Base-by-base conservation (phyloP, 2,329 filamentous ascomycete species). In the Colletotrichum sp. region DNA sequence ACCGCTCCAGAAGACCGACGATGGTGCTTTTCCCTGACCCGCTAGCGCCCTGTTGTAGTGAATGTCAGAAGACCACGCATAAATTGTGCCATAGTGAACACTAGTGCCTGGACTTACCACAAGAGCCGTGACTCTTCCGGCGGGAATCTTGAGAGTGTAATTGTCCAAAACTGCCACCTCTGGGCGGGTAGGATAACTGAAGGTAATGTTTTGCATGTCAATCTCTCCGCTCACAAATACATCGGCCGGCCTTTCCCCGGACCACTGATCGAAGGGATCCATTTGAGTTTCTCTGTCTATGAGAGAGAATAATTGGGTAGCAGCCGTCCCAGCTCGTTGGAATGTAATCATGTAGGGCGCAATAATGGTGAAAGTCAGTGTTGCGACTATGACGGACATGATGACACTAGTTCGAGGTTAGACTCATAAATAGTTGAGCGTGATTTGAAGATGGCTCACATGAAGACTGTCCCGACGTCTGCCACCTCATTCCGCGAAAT, bases 21-120 rank as follows among this genome's bases (percentile, higher is more conserved):
- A 94, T 91, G 0, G 93, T 94, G 78, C 90, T 92, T 81, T 94
- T 94, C 26, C 93, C 93, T 59, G 91, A 93, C 3, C 93, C 93
- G 24, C 92, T 94, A 8, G 92, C 90, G 57, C 93, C 93, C 71
- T 74, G 13, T 13, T 5, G 15, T 34, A 24, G 7, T 49, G 7
- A n/a, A 21, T 15, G 15, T 30, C 13, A 67, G 21, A 16, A 59
- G 30, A 9, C 12, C n/a, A 62, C 16, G 3, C 9, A 44, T n/a
- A 6, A 44, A n/a, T n/a, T n/a, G 18, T 44, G 39, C 16, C 8
- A 44, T 44, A 10, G 16, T 10, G 39, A 44, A 44, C 18, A 44
- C 18, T 1, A 44, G 39, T 24, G n/a, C 57, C 32, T 30, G 34
- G 10, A 57, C 52, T n/a, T 67, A 59, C 71, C 10, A 94, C 93